These are phyloP conservation scores for Ceratocystis smalleyi DNA, from an alignment of 2,329 filamentous ascomycete genomes.

Conservation along the genomic window DNA sequence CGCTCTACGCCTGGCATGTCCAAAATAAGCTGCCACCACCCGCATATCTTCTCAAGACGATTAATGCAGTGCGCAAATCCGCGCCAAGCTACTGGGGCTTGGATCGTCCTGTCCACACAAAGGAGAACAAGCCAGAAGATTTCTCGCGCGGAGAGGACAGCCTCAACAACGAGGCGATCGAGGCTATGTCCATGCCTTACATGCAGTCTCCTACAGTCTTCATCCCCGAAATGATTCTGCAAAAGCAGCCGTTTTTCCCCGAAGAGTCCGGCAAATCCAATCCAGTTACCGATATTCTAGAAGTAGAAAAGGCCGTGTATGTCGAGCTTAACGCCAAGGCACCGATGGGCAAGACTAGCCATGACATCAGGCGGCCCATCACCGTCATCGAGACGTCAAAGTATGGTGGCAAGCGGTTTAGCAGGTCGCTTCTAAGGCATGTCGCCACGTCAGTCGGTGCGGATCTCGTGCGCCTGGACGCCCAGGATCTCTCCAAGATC, in stretches of 20 bases:
- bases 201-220: slow-evolving; percentile 21
- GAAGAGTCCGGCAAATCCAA: slow-evolving; percentile 14
- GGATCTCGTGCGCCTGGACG: slow-evolving; percentile 52
- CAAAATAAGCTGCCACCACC: slow-evolving; percentile 6
- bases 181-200: slow-evolving; percentile 13
- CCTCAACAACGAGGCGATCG: slow-evolving; percentile 12
- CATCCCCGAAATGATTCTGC: slow-evolving; percentile 20
- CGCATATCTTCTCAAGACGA: background rate
- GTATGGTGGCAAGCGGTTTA: slow-evolving; percentile 26
- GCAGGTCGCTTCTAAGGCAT: slow-evolving; percentile 41
- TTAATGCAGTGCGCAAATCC: slow-evolving; percentile 10
- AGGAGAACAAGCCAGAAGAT: slow-evolving; percentile 10
- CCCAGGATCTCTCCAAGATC: slow-evolving; percentile 54
- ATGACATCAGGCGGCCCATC: slow-evolving; percentile 25
- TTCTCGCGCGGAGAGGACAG: slow-evolving; percentile 12
- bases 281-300: slow-evolving; percentile 14
- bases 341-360: slow-evolving; percentile 2
- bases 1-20: slow-evolving; percentile 10
- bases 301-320: slow-evolving; percentile 17
- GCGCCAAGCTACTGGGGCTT: slow-evolving; percentile 14
- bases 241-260: slow-evolving; percentile 17
- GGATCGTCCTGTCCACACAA: slow-evolving; percentile 3
- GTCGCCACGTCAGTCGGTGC: slow-evolving; percentile 46
- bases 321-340: slow-evolving; percentile 16
- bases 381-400: slow-evolving; percentile 27